Percentiles rank a stretch among this genome's conserved stretches.
phyloP scores from a whole-genome alignment of 1,139 yeast genomes.

The Suhomyces anneliseae region DNA sequence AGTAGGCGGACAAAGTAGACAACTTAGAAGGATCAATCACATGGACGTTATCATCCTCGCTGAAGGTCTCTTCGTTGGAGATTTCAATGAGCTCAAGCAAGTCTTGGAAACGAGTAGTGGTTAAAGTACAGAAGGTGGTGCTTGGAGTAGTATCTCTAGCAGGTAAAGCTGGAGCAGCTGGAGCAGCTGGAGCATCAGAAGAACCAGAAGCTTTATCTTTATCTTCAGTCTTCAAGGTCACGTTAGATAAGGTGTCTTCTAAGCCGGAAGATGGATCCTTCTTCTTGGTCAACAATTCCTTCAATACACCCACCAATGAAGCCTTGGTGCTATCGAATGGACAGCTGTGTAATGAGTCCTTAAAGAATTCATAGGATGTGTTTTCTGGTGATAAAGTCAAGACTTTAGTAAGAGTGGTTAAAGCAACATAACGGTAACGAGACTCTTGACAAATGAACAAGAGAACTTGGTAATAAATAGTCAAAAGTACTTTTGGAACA shows the following conservation, averaged over 20 bases:
- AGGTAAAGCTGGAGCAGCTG: constrained; percentile 25
- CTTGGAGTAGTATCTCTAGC: constrained; percentile 10
- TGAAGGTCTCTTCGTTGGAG: constrained; percentile 34
- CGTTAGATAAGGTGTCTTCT: constrained; percentile 3
- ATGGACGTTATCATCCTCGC: constrained; percentile 11
- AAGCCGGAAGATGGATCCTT: constrained; percentile 8
- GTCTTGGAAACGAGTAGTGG: constrained; percentile 35
- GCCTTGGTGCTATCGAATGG: constrained; percentile 64
- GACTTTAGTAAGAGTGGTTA: constrained; percentile 55
- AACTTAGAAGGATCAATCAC: constrained; percentile 30
- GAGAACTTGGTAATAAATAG: constrained; percentile 36
- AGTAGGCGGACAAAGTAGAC: constrained; percentile 50
- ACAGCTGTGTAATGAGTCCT: constrained; percentile 66
- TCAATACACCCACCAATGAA: constrained; percentile 63
- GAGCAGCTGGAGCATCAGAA: neutral
- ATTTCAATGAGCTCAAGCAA: constrained; percentile 39
- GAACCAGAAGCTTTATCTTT: neutral
- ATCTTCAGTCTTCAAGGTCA: neutral
- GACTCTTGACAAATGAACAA: constrained; percentile 24
- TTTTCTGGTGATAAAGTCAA: constrained; percentile 58
- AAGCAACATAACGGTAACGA: constrained; percentile 22
- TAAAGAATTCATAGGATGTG: constrained; percentile 57
- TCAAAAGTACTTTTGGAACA: constrained; percentile 32
- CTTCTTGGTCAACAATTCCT: constrained; percentile 52
- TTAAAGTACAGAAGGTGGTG: constrained; percentile 39